Evolutionary conservation across 2,329 filamentous ascomycete species (phyloP).

Genomic region (Penicillium sp.): DNA sequence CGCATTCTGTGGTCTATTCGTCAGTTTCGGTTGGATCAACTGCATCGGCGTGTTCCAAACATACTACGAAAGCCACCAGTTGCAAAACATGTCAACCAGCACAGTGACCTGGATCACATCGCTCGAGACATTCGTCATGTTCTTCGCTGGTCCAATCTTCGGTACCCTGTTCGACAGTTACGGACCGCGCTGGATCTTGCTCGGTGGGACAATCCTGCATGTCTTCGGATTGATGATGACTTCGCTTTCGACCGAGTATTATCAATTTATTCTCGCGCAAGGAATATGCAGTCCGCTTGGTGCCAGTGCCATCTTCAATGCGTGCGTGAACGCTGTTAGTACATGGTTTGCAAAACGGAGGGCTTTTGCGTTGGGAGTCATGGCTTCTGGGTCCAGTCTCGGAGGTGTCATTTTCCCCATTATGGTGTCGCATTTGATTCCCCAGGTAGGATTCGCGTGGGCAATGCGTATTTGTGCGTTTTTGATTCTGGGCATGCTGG

Average conservation of each 20-base stretch:
- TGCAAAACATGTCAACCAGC: constrained; percentile 51
- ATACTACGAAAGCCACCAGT: constrained; percentile 54
- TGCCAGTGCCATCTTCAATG: constrained; percentile 51
- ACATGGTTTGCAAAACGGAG: constrained; percentile 56
- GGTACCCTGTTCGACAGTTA: constrained; percentile 63
- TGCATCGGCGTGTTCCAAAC: constrained; percentile 47
- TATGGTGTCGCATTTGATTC: constrained; percentile 57
- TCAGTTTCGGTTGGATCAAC: constrained; percentile 53
- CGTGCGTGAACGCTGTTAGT: constrained; percentile 34
- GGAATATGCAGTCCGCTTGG: constrained; percentile 54
- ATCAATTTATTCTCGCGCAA: constrained; percentile 57
- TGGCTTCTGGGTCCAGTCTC: constrained; percentile 54
- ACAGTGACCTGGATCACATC: constrained; percentile 63
- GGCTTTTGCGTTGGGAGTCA: constrained; percentile 54
- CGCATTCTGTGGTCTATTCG: constrained; percentile 48
- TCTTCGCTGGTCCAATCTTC: constrained; percentile 55
- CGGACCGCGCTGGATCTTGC: constrained; percentile 56
- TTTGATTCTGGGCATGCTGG: constrained; percentile 58
- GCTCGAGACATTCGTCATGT: constrained; percentile 35
- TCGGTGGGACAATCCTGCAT: constrained; percentile 53
- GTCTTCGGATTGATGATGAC: constrained; percentile 61
- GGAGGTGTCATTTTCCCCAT: constrained; percentile 63
- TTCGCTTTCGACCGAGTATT: constrained; percentile 54
- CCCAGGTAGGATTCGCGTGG: constrained; percentile 55
- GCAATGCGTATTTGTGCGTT: constrained; percentile 58